Percentiles rank a stretch among this genome's conserved stretches.
phyloP scores from a whole-genome alignment of 164 flowering plant species.

The Akebia trifoliata region DNA sequence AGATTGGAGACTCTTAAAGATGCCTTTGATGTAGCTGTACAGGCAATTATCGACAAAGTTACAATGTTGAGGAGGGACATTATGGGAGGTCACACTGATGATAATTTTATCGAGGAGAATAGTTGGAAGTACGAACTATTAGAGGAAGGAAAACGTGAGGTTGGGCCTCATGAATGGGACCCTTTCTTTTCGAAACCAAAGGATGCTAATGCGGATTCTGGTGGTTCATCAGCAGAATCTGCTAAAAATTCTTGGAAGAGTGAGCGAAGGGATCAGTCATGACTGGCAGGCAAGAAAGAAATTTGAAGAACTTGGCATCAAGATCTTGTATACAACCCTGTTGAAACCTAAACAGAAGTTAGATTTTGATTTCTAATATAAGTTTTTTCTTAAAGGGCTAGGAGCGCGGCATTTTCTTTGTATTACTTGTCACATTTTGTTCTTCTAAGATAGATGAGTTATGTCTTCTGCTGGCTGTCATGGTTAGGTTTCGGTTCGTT shows the following conservation, averaged over 20 bases:
- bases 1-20: constrained; percentile 78
- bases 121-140: constrained; percentile 85
- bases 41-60: constrained; percentile 73
- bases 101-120: constrained; percentile 70
- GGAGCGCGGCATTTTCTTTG: constrained; percentile 18
- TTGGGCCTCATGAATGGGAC: constrained; percentile 90
- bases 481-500: too few species aligned
- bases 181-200: constrained; percentile 88
- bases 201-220: constrained; percentile 42
- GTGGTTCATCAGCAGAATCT: constrained; percentile 48
- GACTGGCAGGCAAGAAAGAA: constrained; percentile 17
- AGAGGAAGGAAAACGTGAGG: constrained; percentile 74
- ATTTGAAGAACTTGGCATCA: constrained; percentile 4
- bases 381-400: too few species aligned
- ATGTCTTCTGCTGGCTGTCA: constrained; percentile 4
- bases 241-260: constrained; percentile 80
- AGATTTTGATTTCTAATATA: constrained; percentile 6
- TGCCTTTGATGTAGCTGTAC: constrained; percentile 90
- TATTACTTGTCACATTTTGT: constrained; percentile 3
- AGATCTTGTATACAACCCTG: constrained; percentile 12
- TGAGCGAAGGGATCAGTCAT: constrained; percentile 59
- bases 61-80: constrained; percentile 72
- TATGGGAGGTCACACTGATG: constrained; percentile 54
- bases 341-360: constrained; percentile 13
- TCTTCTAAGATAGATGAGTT: constrained; percentile 1